Conservation (phyloP, 2,329 filamentous ascomycete genomes). For the Diaporthe ampelina region DNA sequence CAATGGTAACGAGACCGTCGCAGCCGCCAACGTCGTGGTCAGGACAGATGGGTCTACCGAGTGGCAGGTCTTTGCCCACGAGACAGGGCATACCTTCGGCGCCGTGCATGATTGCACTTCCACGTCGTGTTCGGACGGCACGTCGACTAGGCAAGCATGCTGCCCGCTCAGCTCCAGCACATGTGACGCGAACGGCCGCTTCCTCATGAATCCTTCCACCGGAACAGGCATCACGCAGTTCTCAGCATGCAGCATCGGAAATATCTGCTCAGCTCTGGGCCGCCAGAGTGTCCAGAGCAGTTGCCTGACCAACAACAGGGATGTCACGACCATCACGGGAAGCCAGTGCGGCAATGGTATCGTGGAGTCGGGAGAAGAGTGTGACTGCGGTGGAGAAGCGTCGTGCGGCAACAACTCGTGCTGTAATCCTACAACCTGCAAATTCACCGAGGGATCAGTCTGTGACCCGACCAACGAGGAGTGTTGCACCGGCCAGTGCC, state of each 20-base stretch:
- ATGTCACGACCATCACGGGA: slow-evolving; percentile 84
- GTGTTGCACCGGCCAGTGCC: slow-evolving; percentile 78
- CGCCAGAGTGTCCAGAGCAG: slow-evolving; percentile 80
- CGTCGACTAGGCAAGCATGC: slow-evolving; percentile 70
- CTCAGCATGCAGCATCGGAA: slow-evolving; percentile 90
- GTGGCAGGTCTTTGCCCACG: slow-evolving; percentile 97
- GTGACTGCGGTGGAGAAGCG: slow-evolving; percentile 87
- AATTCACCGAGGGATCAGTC: slow-evolving; percentile 80
- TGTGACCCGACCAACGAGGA: slow-evolving; percentile 89
- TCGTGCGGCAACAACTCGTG: slow-evolving; percentile 83
- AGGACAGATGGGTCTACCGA: slow-evolving; percentile 77
- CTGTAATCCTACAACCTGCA: slow-evolving; percentile 89
- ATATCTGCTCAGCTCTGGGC: slow-evolving; percentile 89
- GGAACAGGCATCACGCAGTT: slow-evolving; percentile 80
- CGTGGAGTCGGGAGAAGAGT: slow-evolving; percentile 93
- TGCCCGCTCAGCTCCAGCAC: slow-evolving; percentile 78
- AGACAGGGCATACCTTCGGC: slow-evolving; percentile 94
- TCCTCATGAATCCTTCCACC: slow-evolving; percentile 97
- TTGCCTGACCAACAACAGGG: slow-evolving; percentile 89
- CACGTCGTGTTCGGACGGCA: slow-evolving; percentile 74
- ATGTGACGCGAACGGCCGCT: slow-evolving; percentile 84
- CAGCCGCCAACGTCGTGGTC: slow-evolving; percentile 90
- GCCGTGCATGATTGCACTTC: slow-evolving; percentile 92
- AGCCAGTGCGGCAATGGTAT: slow-evolving; percentile 97
- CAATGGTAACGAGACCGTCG: slow-evolving; percentile 77